A percentile compares a stretch with the other conserved stretches of the same genome.
Conservation (phyloP, 2,329 filamentous ascomycete genomes). For the Cadophora luteo-olivacea region DNA sequence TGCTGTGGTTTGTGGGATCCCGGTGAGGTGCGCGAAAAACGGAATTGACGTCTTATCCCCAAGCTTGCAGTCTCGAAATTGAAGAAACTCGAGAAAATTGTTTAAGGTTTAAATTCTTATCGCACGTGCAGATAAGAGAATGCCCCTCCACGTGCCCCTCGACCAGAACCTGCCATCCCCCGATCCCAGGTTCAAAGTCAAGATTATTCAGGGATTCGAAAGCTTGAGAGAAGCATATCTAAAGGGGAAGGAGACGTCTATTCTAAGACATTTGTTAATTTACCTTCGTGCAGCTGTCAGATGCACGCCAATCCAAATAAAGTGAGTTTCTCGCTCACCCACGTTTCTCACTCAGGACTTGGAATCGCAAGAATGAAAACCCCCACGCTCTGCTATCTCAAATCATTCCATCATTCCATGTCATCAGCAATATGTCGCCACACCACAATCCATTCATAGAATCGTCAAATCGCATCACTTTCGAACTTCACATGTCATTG, state of each 20-base stretch:
- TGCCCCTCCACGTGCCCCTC: not conserved
- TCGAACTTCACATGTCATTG: not conserved
- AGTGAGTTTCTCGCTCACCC: not conserved
- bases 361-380: not conserved
- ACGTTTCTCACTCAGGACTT: not conserved
- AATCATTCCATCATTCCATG: not conserved
- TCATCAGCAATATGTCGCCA: not conserved
- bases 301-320: conserved; percentile 1
- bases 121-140: not conserved
- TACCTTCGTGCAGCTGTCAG: conserved; percentile 4
- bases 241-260: conserved; percentile 9
- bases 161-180: not conserved
- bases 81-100: conserved; percentile 13
- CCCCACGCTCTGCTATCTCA: conserved; percentile 7
- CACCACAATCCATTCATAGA: not conserved
- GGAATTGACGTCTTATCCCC: not conserved
- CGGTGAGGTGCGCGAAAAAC: not conserved
- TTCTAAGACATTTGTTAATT: conserved; percentile 9
- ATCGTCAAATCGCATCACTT: not conserved
- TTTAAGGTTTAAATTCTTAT: conserved; percentile 15
- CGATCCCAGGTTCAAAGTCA: not conserved
- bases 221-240: not conserved
- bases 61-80: not conserved
- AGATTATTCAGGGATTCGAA: not conserved
- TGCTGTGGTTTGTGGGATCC: not conserved